These are phyloP conservation scores for Saururus chinensis DNA, from an alignment of 164 flowering plant genomes.

Conservation along the genomic window DNA sequence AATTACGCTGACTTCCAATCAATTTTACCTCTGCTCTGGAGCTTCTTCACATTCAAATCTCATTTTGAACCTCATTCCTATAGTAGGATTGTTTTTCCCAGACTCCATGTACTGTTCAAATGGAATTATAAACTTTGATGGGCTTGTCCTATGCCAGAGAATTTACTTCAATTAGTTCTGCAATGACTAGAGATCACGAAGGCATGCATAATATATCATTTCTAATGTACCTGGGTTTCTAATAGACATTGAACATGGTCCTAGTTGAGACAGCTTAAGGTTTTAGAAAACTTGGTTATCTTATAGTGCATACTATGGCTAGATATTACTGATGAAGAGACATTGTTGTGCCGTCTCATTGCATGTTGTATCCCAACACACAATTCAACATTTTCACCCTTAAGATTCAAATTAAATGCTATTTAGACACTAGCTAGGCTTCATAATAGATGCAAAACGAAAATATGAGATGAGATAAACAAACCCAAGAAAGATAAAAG, in stretches of 20 bases:
- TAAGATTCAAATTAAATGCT: slow-evolving; percentile 4
- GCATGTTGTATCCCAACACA: slow-evolving; percentile 96
- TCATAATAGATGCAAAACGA: background rate
- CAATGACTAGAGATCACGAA: background rate
- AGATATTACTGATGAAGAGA: slow-evolving; percentile 54
- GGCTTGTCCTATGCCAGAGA: slow-evolving; percentile 65
- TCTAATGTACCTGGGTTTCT: slow-evolving; percentile 79
- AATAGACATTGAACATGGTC: slow-evolving; percentile 59
- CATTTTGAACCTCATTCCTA: slow-evolving; percentile 98
- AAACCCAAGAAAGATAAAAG: slow-evolving; percentile 92
- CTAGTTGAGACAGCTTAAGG: slow-evolving; percentile 61
- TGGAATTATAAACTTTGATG: slow-evolving; percentile 87
- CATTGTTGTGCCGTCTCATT: slow-evolving; percentile 82
- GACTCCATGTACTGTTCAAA: slow-evolving; percentile 80
- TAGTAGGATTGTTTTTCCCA: slow-evolving; percentile 51
- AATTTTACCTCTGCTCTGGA: slow-evolving; percentile 90
- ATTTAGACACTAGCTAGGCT: background rate
- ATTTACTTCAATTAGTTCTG: background rate
- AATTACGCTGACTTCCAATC: too few relatives aligned
- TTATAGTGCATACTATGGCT: slow-evolving; percentile 38
- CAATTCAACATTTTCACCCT: slow-evolving; percentile 77
- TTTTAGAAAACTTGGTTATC: slow-evolving; percentile 75
- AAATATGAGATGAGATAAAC: background rate
- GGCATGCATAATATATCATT: background rate
- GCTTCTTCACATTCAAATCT: slow-evolving; percentile 99